Evolutionary conservation across 2,329 filamentous ascomycete genomes (phyloP).

Genomic region (Ophiocordyceps robertsii): DNA sequence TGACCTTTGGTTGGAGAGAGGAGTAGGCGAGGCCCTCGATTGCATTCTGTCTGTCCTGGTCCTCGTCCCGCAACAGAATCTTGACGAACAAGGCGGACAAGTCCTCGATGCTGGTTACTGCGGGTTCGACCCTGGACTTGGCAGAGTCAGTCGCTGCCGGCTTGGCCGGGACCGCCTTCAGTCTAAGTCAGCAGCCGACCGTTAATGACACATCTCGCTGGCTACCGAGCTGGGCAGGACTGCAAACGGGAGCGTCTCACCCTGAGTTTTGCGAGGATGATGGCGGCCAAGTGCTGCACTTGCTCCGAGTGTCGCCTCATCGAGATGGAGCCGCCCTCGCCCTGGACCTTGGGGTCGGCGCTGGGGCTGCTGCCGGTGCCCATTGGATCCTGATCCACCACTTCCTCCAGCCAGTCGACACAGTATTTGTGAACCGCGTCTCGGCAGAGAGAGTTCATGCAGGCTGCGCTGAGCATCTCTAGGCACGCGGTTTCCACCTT

Average conservation of each 20-base stretch:
- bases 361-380: slow-evolving; percentile 34
- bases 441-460: slow-evolving; percentile 70
- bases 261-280: slow-evolving; percentile 61
- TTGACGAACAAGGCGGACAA: slow-evolving; percentile 50
- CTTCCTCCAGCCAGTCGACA: slow-evolving; percentile 72
- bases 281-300: slow-evolving; percentile 54
- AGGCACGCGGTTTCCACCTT: slow-evolving; percentile 78
- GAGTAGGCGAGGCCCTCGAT: slow-evolving; percentile 89
- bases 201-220: slow-evolving; percentile 12
- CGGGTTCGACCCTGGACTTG: slow-evolving; percentile 33
- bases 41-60: slow-evolving; percentile 50
- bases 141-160: slow-evolving; percentile 22
- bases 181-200: slow-evolving; percentile 32
- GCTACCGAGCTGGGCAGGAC: background rate
- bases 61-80: slow-evolving; percentile 48
- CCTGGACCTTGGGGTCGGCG: slow-evolving; percentile 43
- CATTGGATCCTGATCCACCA: slow-evolving; percentile 60
- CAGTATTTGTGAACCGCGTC: slow-evolving; percentile 78
- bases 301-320: slow-evolving; percentile 48
- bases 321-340: slow-evolving; percentile 42
- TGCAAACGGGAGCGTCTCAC: slow-evolving; percentile 17
- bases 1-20: slow-evolving; percentile 72
- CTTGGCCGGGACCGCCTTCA: slow-evolving; percentile 40
- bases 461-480: slow-evolving; percentile 84
- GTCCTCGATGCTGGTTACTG: slow-evolving; percentile 51